Evolutionary conservation across 148 eudicot genomes (phyloP).

Genomic region (Chenopodium suecicum): DNA sequence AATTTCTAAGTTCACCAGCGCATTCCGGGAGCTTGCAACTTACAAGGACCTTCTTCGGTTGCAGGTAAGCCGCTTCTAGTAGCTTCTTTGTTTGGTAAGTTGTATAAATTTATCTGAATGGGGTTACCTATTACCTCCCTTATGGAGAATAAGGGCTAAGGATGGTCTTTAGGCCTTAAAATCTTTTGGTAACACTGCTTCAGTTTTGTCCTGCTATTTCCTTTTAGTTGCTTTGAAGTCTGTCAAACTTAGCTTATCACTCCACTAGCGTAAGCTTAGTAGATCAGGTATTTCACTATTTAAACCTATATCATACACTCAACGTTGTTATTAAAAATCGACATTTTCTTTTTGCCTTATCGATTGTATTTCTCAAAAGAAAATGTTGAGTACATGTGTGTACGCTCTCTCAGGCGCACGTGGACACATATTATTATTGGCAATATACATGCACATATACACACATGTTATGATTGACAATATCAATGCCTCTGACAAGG

Average conservation of each 20-base stretch:
- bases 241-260: not conserved
- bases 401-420: not conserved
- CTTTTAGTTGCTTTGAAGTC: too few species aligned
- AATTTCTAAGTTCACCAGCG: slow-evolving; percentile 68
- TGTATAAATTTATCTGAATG: too few species aligned
- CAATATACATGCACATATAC: not conserved
- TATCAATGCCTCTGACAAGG: not conserved
- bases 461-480: too few species aligned
- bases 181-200: not conserved
- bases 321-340: not conserved
- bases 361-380: too few species aligned
- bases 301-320: too few species aligned
- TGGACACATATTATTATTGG: not conserved
- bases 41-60: slow-evolving; percentile 97
- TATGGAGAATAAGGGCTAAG: not conserved
- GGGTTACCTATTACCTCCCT: not conserved
- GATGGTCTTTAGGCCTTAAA: not conserved
- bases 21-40: slow-evolving; percentile 88
- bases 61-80: slow-evolving; percentile 46
- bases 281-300: too few species aligned
- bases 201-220: not conserved
- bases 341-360: not conserved
- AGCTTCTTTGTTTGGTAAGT: not conserved
- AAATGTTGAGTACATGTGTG: too few species aligned
- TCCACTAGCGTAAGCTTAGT: not conserved